A percentile compares a stretch with the other conserved stretches of the same genome.
phyloP scores from a whole-genome alignment of 305 asterid species.

The Rubia peregrina region DNA sequence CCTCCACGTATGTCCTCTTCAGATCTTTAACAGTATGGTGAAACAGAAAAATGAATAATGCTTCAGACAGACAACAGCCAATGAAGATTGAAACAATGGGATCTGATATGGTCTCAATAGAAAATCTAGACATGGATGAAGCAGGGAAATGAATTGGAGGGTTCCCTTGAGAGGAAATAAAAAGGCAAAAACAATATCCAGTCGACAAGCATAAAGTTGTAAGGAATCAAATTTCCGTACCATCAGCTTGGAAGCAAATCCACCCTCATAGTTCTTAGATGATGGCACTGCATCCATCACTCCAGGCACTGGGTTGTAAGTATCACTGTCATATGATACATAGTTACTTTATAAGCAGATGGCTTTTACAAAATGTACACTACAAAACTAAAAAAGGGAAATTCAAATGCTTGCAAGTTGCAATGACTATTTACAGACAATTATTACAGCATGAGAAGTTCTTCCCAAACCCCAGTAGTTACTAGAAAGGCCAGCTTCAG shows the following conservation, averaged over 20 bases:
- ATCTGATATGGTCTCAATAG: not conserved
- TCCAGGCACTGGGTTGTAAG: conserved; percentile 99
- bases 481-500: not conserved
- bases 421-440: not conserved
- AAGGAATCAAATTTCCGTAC: conserved; percentile 26
- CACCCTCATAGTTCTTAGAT: conserved; percentile 78
- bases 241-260: conserved; percentile 87
- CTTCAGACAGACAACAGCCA: not conserved
- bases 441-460: conserved; percentile 1
- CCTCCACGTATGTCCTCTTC: not conserved
- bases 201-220: not conserved
- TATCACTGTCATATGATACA: conserved; percentile 42
- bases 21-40: not conserved
- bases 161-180: not conserved
- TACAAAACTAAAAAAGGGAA: not conserved
- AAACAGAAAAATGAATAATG: not conserved
- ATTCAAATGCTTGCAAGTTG: not conserved
- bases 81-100: not conserved
- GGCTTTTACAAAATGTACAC: not conserved
- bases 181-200: not conserved
- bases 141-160: not conserved
- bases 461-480: not conserved
- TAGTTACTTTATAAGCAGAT: not conserved
- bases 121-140: not conserved
- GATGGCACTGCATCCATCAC: conserved; percentile 95